Percentiles rank a stretch among this genome's conserved stretches.
Evolutionary conservation across 805 yeast species (phyloP).

Genomic region (Starmerella kuoi): DNA sequence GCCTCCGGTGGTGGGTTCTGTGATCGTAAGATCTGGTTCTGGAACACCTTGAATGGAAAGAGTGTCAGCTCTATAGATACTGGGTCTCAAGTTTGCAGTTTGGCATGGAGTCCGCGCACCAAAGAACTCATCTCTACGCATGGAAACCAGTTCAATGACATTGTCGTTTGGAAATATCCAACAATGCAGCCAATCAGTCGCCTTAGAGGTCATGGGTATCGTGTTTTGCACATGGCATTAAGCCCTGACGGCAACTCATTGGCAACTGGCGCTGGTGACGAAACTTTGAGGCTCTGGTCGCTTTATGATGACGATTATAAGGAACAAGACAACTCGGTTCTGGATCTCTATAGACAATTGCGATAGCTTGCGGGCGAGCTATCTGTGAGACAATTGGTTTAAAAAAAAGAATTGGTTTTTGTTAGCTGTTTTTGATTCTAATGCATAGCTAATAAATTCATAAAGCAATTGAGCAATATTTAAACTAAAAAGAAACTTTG

Average conservation of each 20-base stretch:
- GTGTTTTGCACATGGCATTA: constrained; percentile 78
- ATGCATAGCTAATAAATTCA: background rate
- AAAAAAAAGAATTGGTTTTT: too few species aligned
- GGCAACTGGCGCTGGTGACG: constrained; percentile 98
- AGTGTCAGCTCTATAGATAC: constrained; percentile 75
- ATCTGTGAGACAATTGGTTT: background rate
- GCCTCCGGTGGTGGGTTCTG: constrained; percentile 98
- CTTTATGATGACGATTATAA: constrained; percentile 63
- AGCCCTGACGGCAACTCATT: constrained; percentile 95
- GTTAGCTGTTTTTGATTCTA: background rate
- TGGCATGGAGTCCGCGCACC: constrained; percentile 84
- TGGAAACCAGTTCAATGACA: constrained; percentile 83
- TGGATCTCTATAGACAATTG: constrained; percentile 14
- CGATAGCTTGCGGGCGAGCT: constrained; percentile 12
- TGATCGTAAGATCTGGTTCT: constrained; percentile 75
- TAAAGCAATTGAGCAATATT: background rate
- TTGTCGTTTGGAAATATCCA: constrained; percentile 89
- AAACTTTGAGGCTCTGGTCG: constrained; percentile 90
- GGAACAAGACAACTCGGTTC: constrained; percentile 4
- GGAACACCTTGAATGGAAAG: constrained; percentile 78
- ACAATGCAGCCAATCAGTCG: constrained; percentile 87
- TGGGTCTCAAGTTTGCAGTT: constrained; percentile 91
- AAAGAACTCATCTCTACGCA: constrained; percentile 90
- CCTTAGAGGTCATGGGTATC: constrained; percentile 83
- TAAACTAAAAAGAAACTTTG: background rate